Evolutionary conservation across 768 basidiomycete species (phyloP).

Genomic region (Paxillus rubicundulus): DNA sequence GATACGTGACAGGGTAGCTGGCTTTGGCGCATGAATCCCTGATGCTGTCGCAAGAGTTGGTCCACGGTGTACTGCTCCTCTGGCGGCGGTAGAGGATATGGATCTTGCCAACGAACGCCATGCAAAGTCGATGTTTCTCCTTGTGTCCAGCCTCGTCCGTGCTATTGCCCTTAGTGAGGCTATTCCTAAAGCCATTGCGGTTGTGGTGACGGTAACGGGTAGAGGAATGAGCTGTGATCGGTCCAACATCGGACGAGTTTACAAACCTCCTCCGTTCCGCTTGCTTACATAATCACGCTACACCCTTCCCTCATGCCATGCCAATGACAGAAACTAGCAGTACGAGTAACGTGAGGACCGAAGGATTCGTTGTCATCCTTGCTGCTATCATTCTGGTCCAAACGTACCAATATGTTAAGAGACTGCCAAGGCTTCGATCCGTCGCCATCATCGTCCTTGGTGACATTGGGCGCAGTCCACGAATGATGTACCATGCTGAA

Average conservation of each 20-base stretch:
- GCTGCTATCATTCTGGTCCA: constrained; percentile 15
- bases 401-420: constrained; percentile 16
- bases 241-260: background rate
- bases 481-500: constrained; percentile 99
- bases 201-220: constrained; percentile 1
- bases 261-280: constrained; percentile 1
- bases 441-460: constrained; percentile 92
- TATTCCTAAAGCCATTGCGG: constrained; percentile 19
- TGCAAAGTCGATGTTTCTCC: constrained; percentile 6
- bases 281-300: constrained; percentile 21
- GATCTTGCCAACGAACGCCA: constrained; percentile 22
- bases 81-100: constrained; percentile 21
- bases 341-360: background rate
- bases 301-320: constrained; percentile 1
- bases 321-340: background rate
- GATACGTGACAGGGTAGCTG: background rate
- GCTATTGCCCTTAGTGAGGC: constrained; percentile 13
- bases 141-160: constrained; percentile 1
- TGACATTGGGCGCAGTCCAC: constrained; percentile 91
- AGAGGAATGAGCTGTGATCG: background rate
- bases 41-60: constrained; percentile 36
- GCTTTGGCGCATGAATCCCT: constrained; percentile 16
- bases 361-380: constrained; percentile 1
- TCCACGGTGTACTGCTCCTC: constrained; percentile 28
- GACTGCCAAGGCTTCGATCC: constrained; percentile 47